Evolutionary conservation across 1,139 yeast species (phyloP), one percentile per base, ranked within the genome.

Genomic region (Diutina ranongensis): DNA sequence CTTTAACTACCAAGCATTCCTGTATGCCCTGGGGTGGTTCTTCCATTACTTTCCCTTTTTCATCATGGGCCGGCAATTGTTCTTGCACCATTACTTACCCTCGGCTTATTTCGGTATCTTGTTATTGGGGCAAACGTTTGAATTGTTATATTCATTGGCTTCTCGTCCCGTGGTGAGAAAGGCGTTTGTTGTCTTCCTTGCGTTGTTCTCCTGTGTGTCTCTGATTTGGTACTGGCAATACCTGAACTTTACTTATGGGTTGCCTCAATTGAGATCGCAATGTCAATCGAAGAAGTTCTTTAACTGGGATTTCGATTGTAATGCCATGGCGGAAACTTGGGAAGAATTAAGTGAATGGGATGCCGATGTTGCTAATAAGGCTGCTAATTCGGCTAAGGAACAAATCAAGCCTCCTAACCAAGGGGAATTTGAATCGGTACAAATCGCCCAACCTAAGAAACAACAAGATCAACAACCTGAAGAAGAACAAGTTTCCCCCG

Each of bases 21-120:
- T 78, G 45, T 88, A 78, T 61, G 60, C 82, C 46, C 60, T 81
- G 15, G 98, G 96, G 34, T 92, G 95, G 94, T 74, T 74, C 34
- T 55, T 86, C 50, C 97, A 92, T 63, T 85, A 80, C 60, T 66
- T 74, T 55, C 98, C 98, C 50, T 89, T 92, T 48, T 89, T 78
- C 70, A 69, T 92, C 51, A 89, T 89, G 97, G 92, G 83, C 27
- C 82, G 97, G 64, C 97, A 88, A 66, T 68, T 92, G 63, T 89
- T 89, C 69, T 70, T 92, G 56, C 97, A 89, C 61, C 97, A 89
- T 63, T 89, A 92, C 62, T 69, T 92, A 54, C 96, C 95, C 47
- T 83, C 96, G 3, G 78, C 85, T 46, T 92, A 88, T 67, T 89
- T 92, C 63, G 94, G 92, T 42, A 72, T 89, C 47, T 72, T 92